Percentiles rank a stretch among this genome's conserved stretches.
Conservation (phyloP, 257 asterid species). For the Misopates orontium region DNA sequence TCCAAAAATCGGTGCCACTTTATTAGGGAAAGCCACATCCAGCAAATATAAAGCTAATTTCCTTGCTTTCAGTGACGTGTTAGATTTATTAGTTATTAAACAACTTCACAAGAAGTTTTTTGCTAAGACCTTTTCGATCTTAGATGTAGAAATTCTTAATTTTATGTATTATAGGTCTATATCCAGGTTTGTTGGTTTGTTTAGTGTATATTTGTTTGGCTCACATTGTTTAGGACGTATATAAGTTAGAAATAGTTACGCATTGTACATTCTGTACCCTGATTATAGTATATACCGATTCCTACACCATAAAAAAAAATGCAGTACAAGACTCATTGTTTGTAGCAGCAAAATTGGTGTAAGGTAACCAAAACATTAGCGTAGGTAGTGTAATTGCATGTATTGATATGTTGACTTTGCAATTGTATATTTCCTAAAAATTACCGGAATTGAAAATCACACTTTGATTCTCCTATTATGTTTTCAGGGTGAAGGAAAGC, state of each 20-base stretch:
- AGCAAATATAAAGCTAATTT: neutral
- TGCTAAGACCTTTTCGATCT: neutral
- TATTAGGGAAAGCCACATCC: conserved; percentile 6
- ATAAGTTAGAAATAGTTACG: too few relatives aligned
- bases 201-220: too few relatives aligned
- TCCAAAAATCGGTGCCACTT: neutral
- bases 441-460: neutral
- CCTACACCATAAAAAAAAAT: too few relatives aligned
- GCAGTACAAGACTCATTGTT: too few relatives aligned
- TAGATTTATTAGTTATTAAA: neutral
- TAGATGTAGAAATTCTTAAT: neutral
- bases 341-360: neutral
- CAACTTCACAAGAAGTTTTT: neutral
- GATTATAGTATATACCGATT: too few relatives aligned
- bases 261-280: too few relatives aligned
- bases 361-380: neutral
- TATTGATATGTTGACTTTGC: neutral
- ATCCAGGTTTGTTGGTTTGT: too few relatives aligned
- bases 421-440: neutral
- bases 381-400: too few relatives aligned
- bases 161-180: too few relatives aligned
- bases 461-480: too few relatives aligned
- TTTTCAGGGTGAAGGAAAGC: conserved; percentile 11
- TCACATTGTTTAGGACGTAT: too few relatives aligned
- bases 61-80: neutral